These are phyloP conservation scores for Poa annua DNA, from an alignment of 176 grass and related monocot species.

Conservation along the genomic window DNA sequence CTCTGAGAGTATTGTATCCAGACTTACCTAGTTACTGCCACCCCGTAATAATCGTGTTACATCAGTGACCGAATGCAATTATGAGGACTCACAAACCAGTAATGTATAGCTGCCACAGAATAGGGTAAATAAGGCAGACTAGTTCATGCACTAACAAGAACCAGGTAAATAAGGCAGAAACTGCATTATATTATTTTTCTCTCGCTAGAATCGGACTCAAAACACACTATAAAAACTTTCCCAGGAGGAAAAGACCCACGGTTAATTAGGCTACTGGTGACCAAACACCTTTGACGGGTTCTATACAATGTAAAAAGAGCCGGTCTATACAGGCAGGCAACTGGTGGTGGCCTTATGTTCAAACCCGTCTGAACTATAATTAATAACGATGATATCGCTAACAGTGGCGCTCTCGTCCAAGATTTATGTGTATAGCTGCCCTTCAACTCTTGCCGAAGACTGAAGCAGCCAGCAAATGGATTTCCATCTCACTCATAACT, in stretches of 20 bases:
- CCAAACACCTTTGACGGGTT: conserved; percentile 39
- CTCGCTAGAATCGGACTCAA: conserved; percentile 16
- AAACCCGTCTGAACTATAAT: conserved; percentile 50
- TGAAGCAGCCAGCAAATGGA: conserved; percentile 14
- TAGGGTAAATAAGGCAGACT: background rate
- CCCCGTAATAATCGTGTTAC: background rate
- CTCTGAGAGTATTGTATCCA: background rate
- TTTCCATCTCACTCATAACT: conserved; percentile 24
- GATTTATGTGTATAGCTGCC: conserved; percentile 8
- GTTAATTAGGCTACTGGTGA: conserved; percentile 40
- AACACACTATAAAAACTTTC: conserved; percentile 15
- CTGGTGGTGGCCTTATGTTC: conserved; percentile 38
- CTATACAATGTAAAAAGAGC: conserved; percentile 53
- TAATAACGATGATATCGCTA: conserved; percentile 2
- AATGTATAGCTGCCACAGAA: too few species aligned
- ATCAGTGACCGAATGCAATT: background rate
- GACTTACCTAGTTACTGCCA: background rate
- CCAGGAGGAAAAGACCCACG: background rate
- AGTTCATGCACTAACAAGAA: background rate
- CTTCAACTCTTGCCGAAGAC: conserved; percentile 13
- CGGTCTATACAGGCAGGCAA: conserved; percentile 51
- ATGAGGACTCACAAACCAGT: too few species aligned
- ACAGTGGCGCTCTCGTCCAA: conserved; percentile 19
- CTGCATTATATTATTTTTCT: background rate
- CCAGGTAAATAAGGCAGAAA: background rate